Evolutionary conservation across 768 basidiomycete species (phyloP), one percentile per base, ranked within the genome.

Genomic region (Ramaria rubella): DNA sequence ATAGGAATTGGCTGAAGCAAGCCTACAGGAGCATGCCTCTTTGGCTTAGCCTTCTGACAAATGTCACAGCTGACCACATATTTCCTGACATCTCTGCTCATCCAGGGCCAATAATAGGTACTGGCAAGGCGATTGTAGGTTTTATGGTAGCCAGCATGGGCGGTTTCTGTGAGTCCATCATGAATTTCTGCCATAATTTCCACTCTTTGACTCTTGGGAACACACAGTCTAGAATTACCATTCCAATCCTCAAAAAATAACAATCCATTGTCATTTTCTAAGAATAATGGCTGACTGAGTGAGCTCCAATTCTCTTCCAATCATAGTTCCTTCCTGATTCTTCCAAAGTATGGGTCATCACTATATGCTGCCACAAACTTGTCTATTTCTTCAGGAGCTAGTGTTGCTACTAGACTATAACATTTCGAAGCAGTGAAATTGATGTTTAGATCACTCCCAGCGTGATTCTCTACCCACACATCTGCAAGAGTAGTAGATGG

Each of bases 61-160:
- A 17, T 57, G 0, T 67, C 59, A 53, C 73, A 74, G 5, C 60
- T 55, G 1, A 40, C 5, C 4, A 73, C 61, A 49, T 69, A 73
- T n/a, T 61, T 52, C 2, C 52, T 23, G 24, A 72, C 57, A 55
- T 65, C 62, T n/a, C 36, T n/a, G 3, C 27, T 8, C 49, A 67
- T 59, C 4, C n/a, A 23, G 3, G 65, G 64, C 67, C 65, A 72
- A 56, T 59, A 64, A 51, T 43, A 70, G 5, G 64, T 31, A 9
- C 58, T 52, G 8, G 26, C 24, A n/a, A 67, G 26, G 0, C 60
- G 31, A 8, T 62, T 51, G 23, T 40, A 29, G 1, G 65, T 65
- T 36, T 62, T 66, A 5, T 30, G 29, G 12, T 51, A 23, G 1
- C 68, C 68, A 4, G 38, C 58, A 27, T 67, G 66, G 0, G 66